Conservation (phyloP, 2,329 filamentous ascomycete genomes). For the Arachnomyces sp. region DNA sequence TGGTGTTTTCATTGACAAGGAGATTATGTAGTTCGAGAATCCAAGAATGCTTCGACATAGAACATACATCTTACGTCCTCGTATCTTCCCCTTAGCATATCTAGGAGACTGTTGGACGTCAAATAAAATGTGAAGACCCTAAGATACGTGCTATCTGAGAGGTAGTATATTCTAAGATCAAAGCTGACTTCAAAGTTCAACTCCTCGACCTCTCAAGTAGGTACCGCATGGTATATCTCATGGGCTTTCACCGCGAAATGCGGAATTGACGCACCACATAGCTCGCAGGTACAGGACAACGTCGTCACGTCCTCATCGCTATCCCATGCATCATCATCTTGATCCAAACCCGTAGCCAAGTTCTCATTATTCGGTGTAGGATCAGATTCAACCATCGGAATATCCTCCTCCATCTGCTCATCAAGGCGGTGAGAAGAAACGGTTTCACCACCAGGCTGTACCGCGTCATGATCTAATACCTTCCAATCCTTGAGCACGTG, state of each 20-base stretch:
- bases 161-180: no score
- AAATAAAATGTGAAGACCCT: no score
- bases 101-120: no score
- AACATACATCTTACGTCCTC: no score
- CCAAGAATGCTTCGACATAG: no score
- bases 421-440: no score
- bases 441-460: slow-evolving; percentile 7
- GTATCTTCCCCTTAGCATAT: no score
- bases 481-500: slow-evolving; percentile 61
- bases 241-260: slow-evolving; percentile 46
- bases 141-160: no score
- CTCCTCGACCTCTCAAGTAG: slow-evolving; percentile 16
- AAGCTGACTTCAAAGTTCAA: no score
- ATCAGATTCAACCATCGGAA: not conserved
- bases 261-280: slow-evolving; percentile 42
- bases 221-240: slow-evolving; percentile 37
- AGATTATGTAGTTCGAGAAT: no score
- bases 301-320: slow-evolving; percentile 27
- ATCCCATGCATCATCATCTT: slow-evolving; percentile 25
- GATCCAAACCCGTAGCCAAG: slow-evolving; percentile 5
- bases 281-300: slow-evolving; percentile 28
- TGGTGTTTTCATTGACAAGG: no score
- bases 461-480: slow-evolving; percentile 28
- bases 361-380: no score
- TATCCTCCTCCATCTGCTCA: slow-evolving; percentile 15